Percentiles rank a stretch among this genome's conserved stretches.
Evolutionary conservation across 306 rosid species (phyloP).

Genomic region (Malus sylvestris): DNA sequence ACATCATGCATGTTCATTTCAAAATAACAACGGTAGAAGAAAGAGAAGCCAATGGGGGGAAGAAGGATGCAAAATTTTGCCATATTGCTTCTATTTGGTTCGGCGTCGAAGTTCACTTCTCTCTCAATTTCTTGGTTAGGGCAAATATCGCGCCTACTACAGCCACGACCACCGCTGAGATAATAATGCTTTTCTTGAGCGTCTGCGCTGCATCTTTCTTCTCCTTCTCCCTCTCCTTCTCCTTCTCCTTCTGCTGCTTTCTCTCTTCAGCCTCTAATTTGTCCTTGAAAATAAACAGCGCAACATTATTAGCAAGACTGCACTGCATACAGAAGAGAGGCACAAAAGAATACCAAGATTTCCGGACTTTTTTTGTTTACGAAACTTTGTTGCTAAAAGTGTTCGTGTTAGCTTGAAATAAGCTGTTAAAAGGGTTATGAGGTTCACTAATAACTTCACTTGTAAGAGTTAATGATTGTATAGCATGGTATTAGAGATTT

Average conservation of each 20-base stretch:
- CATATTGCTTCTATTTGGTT: neutral
- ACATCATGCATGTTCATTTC: neutral
- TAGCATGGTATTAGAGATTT: neutral
- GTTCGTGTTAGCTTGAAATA: neutral
- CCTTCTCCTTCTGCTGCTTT: constrained; percentile 25
- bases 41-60: neutral
- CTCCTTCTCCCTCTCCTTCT: constrained; percentile 8
- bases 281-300: constrained; percentile 22
- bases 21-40: neutral
- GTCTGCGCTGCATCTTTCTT: constrained; percentile 30
- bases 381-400: neutral
- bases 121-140: constrained; percentile 48
- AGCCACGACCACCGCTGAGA: constrained; percentile 51
- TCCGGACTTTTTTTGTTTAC: neutral
- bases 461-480: neutral
- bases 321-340: neutral
- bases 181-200: constrained; percentile 43
- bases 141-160: constrained; percentile 46
- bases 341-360: neutral
- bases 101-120: constrained; percentile 27
- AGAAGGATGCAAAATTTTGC: neutral
- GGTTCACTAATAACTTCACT: neutral
- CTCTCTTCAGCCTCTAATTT: constrained; percentile 26
- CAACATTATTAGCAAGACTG: neutral
- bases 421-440: neutral